Evolutionary conservation across 495 filamentous ascomycete species (phyloP).

Genomic region (Aspergillus saccharolyticus): DNA sequence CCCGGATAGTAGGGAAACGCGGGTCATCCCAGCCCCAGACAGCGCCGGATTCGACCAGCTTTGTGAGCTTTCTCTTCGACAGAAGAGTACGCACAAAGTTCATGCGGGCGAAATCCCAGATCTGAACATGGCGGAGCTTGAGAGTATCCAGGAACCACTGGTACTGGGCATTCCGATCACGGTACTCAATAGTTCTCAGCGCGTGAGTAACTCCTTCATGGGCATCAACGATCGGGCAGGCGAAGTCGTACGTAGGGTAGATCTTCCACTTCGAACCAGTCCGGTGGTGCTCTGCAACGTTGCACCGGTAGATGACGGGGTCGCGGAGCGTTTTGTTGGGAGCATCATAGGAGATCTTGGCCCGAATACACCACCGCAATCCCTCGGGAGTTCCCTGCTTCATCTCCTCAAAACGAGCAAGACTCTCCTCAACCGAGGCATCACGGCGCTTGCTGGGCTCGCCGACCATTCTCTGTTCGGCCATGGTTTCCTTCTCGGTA

Average conservation of each 20-base stretch:
- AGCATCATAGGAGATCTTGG: slow-evolving; percentile 79
- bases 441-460: slow-evolving; percentile 72
- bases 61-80: slow-evolving; percentile 92
- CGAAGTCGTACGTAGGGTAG: slow-evolving; percentile 95
- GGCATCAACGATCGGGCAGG: slow-evolving; percentile 85
- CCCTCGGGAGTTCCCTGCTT: slow-evolving; percentile 74
- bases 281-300: slow-evolving; percentile 74
- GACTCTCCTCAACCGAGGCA: slow-evolving; percentile 70
- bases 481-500: slow-evolving; percentile 82
- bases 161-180: slow-evolving; percentile 95
- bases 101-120: slow-evolving; percentile 97
- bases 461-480: slow-evolving; percentile 69
- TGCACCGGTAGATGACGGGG: slow-evolving; percentile 91
- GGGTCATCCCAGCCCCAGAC: slow-evolving; percentile 96
- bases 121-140: slow-evolving; percentile 79
- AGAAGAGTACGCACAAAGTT: slow-evolving; percentile 90
- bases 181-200: slow-evolving; percentile 92
- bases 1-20: slow-evolving; percentile 89
- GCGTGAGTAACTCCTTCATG: slow-evolving; percentile 93
- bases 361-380: slow-evolving; percentile 75
- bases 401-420: slow-evolving; percentile 83
- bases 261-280: slow-evolving; percentile 89
- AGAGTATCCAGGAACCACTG: slow-evolving; percentile 90
- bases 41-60: slow-evolving; percentile 77
- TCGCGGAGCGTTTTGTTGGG: slow-evolving; percentile 85